Evolutionary conservation across 805 yeast species (phyloP).

Genomic region (Nakazawaea wickerhamii): DNA sequence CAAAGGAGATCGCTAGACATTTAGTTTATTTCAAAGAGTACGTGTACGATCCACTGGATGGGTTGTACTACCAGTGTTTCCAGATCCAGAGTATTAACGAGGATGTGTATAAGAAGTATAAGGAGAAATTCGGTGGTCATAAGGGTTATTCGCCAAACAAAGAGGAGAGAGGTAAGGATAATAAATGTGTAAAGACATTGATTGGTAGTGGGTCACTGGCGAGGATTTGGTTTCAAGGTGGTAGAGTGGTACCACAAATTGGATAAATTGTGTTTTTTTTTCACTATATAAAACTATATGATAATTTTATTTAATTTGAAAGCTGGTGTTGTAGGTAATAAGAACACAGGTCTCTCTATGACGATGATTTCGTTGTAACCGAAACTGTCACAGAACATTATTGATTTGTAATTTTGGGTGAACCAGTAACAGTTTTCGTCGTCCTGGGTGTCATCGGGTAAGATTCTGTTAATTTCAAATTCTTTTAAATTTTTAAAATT

Average conservation of each 20-base stretch:
- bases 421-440: constrained; percentile 58
- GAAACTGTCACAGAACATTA: constrained; percentile 56
- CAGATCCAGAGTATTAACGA: constrained; percentile 51
- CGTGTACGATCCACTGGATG: constrained; percentile 51
- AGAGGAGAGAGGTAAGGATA: constrained; percentile 45
- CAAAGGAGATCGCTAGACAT: constrained; percentile 46
- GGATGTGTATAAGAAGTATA: constrained; percentile 46
- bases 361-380: constrained; percentile 56
- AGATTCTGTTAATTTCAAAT: constrained; percentile 12
- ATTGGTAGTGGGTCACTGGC: constrained; percentile 68
- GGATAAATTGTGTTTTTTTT: too few species aligned
- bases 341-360: constrained; percentile 68
- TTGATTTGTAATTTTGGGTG: constrained; percentile 68
- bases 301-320: constrained; percentile 55
- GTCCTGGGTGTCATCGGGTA: constrained; percentile 16
- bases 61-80: constrained; percentile 53
- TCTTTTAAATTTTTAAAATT: constrained; percentile 11
- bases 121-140: constrained; percentile 48
- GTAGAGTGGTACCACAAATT: constrained; percentile 42
- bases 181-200: constrained; percentile 42
- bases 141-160: constrained; percentile 44
- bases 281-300: too few species aligned
- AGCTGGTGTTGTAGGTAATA: constrained; percentile 55
- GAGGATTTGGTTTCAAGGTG: constrained; percentile 63
- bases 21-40: constrained; percentile 52